Evolutionary conservation across 1,139 yeast species (phyloP).

Genomic region (Saccharomyces uvarum): DNA sequence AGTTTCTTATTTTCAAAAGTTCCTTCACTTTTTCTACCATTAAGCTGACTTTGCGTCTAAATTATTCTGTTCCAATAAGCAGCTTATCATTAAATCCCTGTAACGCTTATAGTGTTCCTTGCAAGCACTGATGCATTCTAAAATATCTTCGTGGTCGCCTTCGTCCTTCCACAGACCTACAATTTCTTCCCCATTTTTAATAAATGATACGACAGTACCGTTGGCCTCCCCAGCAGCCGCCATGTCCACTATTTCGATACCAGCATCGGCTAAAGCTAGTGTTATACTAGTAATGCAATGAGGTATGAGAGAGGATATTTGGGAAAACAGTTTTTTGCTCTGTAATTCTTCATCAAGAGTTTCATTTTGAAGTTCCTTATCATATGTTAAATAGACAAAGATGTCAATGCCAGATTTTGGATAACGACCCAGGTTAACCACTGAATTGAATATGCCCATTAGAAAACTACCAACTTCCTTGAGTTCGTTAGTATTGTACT

Average conservation of each 20-base stretch:
- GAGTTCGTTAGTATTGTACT: conserved; percentile 27
- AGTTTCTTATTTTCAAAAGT: not conserved
- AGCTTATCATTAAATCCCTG: conserved; percentile 17
- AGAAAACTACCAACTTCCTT: conserved; percentile 33
- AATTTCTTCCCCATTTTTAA: conserved; percentile 31
- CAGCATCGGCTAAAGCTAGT: conserved; percentile 75
- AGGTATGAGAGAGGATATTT: conserved; percentile 21
- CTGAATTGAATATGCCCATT: conserved; percentile 32
- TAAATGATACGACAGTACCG: conserved; percentile 31
- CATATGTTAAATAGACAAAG: conserved; percentile 45
- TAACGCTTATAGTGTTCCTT: conserved; percentile 17
- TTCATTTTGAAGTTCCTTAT: conserved; percentile 23
- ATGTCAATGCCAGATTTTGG: conserved; percentile 87
- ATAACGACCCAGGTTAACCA: conserved; percentile 59
- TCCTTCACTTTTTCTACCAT: not conserved
- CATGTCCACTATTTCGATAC: conserved; percentile 68
- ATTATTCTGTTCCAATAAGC: not conserved
- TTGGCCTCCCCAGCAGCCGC: conserved; percentile 60
- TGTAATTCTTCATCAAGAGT: conserved; percentile 1
- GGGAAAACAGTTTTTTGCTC: not conserved
- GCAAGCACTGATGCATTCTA: conserved; percentile 17
- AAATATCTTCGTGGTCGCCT: conserved; percentile 12
- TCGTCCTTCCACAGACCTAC: conserved; percentile 34
- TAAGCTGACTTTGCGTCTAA: not conserved
- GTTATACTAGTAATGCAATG: conserved; percentile 46